Conservation (phyloP, 1,284 basidiomycete genomes). For the Ceratobasidium theobromae region DNA sequence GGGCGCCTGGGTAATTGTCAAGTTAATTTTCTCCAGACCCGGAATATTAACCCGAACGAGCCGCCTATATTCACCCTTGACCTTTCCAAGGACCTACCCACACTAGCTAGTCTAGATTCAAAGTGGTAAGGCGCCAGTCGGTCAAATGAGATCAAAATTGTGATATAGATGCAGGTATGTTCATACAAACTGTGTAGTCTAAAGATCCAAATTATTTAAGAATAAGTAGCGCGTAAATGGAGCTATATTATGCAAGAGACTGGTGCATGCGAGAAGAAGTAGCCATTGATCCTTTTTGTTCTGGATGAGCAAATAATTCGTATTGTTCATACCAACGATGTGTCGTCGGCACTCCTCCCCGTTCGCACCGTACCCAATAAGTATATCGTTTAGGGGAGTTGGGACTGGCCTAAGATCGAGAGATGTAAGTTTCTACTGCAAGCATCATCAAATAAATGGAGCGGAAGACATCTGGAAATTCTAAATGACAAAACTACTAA, state of each 20-base stretch:
- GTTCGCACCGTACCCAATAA: constrained; percentile 20
- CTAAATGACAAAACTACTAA: neutral
- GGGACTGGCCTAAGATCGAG: neutral
- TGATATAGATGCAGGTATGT: neutral
- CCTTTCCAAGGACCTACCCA: too few relatives aligned
- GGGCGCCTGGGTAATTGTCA: too few relatives aligned
- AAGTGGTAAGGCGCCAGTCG: too few relatives aligned
- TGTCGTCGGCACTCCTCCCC: neutral
- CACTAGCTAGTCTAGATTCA: too few relatives aligned
- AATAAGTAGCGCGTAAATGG: neutral
- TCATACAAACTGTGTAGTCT: neutral
- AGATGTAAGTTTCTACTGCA: neutral
- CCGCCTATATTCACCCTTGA: too few relatives aligned
- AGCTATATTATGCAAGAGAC: constrained; percentile 7
- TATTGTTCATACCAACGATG: constrained; percentile 30
- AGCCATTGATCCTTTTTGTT: neutral
- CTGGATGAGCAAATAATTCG: constrained; percentile 15
- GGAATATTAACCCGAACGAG: too few relatives aligned
- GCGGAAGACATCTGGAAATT: neutral
- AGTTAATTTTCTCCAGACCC: too few relatives aligned
- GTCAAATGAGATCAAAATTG: too few relatives aligned
- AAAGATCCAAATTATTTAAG: neutral
- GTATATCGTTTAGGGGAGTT: constrained; percentile 1
- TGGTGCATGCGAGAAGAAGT: neutral
- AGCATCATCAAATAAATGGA: neutral